phyloP scores from a whole-genome alignment of 768 basidiomycete species.

The Tulasnella sp. region DNA sequence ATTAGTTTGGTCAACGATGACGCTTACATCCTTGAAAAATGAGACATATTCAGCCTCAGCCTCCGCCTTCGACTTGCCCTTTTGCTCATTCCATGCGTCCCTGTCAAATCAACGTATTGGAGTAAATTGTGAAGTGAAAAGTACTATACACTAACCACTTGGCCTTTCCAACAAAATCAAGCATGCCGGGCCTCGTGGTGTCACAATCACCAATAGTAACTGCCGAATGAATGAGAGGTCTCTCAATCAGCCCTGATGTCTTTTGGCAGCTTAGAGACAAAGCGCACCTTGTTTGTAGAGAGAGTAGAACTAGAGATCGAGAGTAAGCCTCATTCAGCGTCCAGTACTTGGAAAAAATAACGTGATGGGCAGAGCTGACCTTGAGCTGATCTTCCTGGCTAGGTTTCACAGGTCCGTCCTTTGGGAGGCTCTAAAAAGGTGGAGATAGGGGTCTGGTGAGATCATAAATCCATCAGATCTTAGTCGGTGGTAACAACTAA shows the following conservation, averaged over 20 bases:
- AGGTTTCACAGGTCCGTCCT: slow-evolving; percentile 73
- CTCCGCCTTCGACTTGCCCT: slow-evolving; percentile 64
- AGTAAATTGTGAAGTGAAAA: slow-evolving; percentile 10
- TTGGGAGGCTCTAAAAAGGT: slow-evolving; percentile 46
- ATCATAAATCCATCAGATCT: too few species aligned
- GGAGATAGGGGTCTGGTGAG: neutral
- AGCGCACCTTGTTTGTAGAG: slow-evolving; percentile 82
- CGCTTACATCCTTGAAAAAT: slow-evolving; percentile 53
- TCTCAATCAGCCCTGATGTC: slow-evolving; percentile 21
- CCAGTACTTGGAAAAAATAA: neutral
- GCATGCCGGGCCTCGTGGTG: slow-evolving; percentile 52
- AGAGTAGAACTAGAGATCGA: slow-evolving; percentile 66
- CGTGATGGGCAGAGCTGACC: slow-evolving; percentile 37
- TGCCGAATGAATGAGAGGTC: slow-evolving; percentile 24
- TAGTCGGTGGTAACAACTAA: neutral
- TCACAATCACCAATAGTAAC: slow-evolving; percentile 67
- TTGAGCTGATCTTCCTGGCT: slow-evolving; percentile 64
- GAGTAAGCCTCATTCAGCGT: neutral
- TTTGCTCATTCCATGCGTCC: slow-evolving; percentile 74
- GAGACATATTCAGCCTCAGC: slow-evolving; percentile 66
- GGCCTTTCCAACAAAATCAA: slow-evolving; percentile 80
- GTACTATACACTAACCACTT: slow-evolving; percentile 59
- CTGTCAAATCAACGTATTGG: slow-evolving; percentile 30
- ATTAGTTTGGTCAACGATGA: slow-evolving; percentile 4
- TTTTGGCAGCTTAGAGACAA: slow-evolving; percentile 13